Percentiles rank a stretch among this genome's conserved stretches.
phyloP scores from a whole-genome alignment of 371 early-diverging fungal genomes.

The Circinella umbellata region DNA sequence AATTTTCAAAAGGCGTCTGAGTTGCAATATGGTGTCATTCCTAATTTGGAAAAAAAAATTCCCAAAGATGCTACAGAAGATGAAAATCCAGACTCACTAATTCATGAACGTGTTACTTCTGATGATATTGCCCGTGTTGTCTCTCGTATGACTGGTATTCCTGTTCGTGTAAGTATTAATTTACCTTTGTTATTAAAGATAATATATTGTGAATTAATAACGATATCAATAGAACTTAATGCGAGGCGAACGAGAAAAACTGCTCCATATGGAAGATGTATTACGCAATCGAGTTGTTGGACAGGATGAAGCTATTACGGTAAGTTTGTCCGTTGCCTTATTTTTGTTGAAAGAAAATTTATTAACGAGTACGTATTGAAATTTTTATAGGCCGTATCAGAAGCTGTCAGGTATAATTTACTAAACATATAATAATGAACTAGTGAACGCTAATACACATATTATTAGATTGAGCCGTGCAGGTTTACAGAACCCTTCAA shows the following conservation, averaged over 20 bases:
- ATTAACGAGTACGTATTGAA: not conserved
- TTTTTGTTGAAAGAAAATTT: too few relatives aligned
- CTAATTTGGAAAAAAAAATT: slow-evolving; percentile 77
- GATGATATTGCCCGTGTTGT: slow-evolving; percentile 90
- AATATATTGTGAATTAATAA: not conserved
- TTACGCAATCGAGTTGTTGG: slow-evolving; percentile 83
- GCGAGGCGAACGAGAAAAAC: slow-evolving; percentile 82
- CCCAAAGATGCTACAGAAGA: slow-evolving; percentile 61
- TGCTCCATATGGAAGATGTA: slow-evolving; percentile 78
- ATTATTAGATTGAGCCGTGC: slow-evolving; percentile 60
- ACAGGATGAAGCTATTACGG: slow-evolving; percentile 75
- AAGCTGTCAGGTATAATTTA: slow-evolving; percentile 66
- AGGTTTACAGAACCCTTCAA: slow-evolving; percentile 68
- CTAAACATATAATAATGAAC: not conserved
- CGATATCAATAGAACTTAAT: slow-evolving; percentile 56
- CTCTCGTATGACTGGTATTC: slow-evolving; percentile 88
- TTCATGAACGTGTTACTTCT: slow-evolving; percentile 87
- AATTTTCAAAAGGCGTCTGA: slow-evolving; percentile 80
- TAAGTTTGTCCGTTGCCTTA: slow-evolving; percentile 7
- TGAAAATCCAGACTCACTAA: slow-evolving; percentile 60
- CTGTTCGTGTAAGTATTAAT: slow-evolving; percentile 61
- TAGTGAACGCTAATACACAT: not conserved
- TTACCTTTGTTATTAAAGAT: not conserved
- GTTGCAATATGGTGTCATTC: slow-evolving; percentile 88
- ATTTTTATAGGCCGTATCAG: slow-evolving; percentile 67